Evolutionary conservation across 768 basidiomycete genomes (phyloP).

Genomic region (Thelephora aurantiotincta): DNA sequence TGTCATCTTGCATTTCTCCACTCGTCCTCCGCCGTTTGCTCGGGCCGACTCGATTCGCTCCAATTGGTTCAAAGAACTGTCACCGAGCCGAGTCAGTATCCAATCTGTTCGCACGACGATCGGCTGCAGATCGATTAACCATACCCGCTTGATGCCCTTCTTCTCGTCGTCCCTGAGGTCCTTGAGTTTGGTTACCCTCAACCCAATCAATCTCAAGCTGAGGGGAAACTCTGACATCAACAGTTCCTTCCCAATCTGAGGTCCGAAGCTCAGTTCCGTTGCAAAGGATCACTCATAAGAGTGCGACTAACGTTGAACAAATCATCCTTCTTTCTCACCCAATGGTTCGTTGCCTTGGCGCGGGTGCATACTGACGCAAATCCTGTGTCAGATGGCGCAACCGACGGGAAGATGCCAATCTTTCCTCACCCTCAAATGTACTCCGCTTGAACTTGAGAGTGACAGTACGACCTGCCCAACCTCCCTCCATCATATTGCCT

Average conservation of each 20-base stretch:
- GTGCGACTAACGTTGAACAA: conserved; percentile 46
- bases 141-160: conserved; percentile 62
- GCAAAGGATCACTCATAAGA: neutral
- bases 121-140: conserved; percentile 9
- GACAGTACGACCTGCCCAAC: conserved; percentile 81
- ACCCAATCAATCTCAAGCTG: conserved; percentile 71
- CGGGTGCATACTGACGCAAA: conserved; percentile 52
- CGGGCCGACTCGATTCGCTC: conserved; percentile 7
- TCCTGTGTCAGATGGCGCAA: neutral
- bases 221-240: conserved; percentile 71
- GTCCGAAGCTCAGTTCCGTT: neutral
- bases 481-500: conserved; percentile 59
- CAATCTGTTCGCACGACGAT: neutral
- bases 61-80: conserved; percentile 43
- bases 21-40: conserved; percentile 10
- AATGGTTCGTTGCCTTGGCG: conserved; percentile 65
- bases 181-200: conserved; percentile 80
- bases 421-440: conserved; percentile 57
- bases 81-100: neutral
- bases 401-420: neutral
- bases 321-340: conserved; percentile 72
- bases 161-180: conserved; percentile 46
- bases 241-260: conserved; percentile 67
- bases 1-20: neutral
- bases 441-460: conserved; percentile 91